Evolutionary conservation across 345 rosid species (phyloP).

Genomic region (Noccaea bulbosa): DNA sequence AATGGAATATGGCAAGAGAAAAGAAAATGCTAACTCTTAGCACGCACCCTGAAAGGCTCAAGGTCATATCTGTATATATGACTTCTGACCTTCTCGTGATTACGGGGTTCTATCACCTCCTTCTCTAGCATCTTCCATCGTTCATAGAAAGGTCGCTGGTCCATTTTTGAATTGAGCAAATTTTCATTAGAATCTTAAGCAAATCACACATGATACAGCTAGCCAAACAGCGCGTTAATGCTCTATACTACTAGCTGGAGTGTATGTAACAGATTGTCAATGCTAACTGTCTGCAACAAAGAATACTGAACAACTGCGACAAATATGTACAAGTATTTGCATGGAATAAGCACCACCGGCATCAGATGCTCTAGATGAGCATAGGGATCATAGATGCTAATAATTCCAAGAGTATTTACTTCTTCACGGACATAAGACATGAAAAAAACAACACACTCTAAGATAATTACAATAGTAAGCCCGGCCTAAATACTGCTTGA

Average conservation of each 20-base stretch:
- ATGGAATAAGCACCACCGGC: neutral
- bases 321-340: slow-evolving; percentile 14
- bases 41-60: slow-evolving; percentile 93
- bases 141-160: slow-evolving; percentile 94
- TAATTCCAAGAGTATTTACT: neutral
- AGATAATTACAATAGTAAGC: slow-evolving; percentile 1
- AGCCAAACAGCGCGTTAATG: slow-evolving; percentile 15
- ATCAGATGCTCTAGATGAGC: slow-evolving; percentile 9
- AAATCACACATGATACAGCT: slow-evolving; percentile 27
- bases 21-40: slow-evolving; percentile 15
- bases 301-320: neutral
- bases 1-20: slow-evolving; percentile 11
- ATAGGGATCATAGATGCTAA: slow-evolving; percentile 6
- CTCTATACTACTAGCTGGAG: slow-evolving; percentile 13
- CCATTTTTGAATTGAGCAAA: slow-evolving; percentile 30
- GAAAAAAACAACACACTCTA: slow-evolving; percentile 9
- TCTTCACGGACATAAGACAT: slow-evolving; percentile 12
- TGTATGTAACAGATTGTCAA: slow-evolving; percentile 4
- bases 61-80: slow-evolving; percentile 85
- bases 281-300: slow-evolving; percentile 1
- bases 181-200: slow-evolving; percentile 38
- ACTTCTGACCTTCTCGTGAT: slow-evolving; percentile 74
- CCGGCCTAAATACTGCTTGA: neutral
- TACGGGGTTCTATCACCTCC: slow-evolving; percentile 96
- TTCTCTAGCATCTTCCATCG: slow-evolving; percentile 97